Percentiles rank a stretch among this genome's conserved stretches.
Conservation (phyloP, 2,329 filamentous ascomycete species). For the Aspergillus ochraceoroseus region DNA sequence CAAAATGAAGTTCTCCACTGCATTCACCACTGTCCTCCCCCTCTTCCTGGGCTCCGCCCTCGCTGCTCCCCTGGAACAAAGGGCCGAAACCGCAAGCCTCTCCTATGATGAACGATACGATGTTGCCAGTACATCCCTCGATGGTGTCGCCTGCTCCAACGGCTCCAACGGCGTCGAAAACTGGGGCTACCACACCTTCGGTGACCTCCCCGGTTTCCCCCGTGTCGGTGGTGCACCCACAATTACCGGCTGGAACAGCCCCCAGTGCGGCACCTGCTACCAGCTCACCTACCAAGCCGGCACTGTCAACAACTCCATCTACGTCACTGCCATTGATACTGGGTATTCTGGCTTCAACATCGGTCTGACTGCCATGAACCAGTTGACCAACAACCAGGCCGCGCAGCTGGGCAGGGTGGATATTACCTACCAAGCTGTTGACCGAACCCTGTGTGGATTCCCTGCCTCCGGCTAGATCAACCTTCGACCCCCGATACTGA, state of each 20-base stretch:
- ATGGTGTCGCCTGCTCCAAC: constrained; percentile 45
- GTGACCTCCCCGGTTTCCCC: constrained; percentile 45
- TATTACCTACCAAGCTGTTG: constrained; percentile 28
- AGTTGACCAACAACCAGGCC: constrained; percentile 47
- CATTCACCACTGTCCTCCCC: constrained; percentile 23
- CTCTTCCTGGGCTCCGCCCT: constrained; percentile 24
- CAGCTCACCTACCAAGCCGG: constrained; percentile 44
- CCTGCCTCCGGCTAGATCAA: no score
- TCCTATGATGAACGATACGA: constrained; percentile 72
- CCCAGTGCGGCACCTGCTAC: constrained; percentile 53
- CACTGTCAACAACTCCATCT: no score
- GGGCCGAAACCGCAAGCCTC: constrained; percentile 45
- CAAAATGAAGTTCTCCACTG: constrained; percentile 28
- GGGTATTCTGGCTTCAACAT: constrained; percentile 48
- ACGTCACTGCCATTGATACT: constrained; percentile 49
- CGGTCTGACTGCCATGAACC: constrained; percentile 47
- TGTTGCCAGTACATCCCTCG: constrained; percentile 52
- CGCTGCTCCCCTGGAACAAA: constrained; percentile 21
- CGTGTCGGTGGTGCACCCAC: constrained; percentile 49
- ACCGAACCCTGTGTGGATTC: constrained; percentile 16
- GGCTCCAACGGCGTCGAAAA: constrained; percentile 33
- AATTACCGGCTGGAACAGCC: constrained; percentile 45
- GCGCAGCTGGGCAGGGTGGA: constrained; percentile 42
- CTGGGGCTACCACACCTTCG: constrained; percentile 40
- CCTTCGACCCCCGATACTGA: no score